Conservation (phyloP, 768 basidiomycete species). For the Rhizopogon vulgaris region DNA sequence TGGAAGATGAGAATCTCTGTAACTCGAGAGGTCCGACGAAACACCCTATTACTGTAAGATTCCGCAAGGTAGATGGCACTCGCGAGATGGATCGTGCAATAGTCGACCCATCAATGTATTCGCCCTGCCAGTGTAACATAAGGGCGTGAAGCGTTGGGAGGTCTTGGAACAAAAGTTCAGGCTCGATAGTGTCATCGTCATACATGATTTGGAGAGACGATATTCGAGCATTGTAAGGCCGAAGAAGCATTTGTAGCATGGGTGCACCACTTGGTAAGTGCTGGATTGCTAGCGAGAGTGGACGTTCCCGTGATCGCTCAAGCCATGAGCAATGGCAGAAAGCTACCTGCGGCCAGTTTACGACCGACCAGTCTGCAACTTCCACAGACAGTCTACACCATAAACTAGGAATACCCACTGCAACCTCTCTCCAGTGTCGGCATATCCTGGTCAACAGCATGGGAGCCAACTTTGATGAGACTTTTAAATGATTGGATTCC, state of each 20-base stretch:
- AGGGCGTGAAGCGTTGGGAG: constrained; percentile 15
- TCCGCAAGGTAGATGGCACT: neutral
- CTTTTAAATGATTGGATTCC: too few species aligned
- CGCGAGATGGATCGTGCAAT: neutral
- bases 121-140: constrained; percentile 7
- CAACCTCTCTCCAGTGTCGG: too few species aligned
- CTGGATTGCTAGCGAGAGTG: constrained; percentile 17
- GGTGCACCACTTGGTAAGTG: neutral
- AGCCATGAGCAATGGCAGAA: constrained; percentile 6
- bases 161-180: constrained; percentile 12
- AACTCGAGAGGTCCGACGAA: too few species aligned
- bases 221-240: constrained; percentile 11
- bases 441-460: too few species aligned
- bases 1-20: constrained; percentile 8
- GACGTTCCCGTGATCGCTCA: constrained; percentile 10
- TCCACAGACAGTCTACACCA: too few species aligned
- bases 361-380: too few species aligned
- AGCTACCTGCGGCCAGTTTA: too few species aligned
- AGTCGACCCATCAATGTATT: neutral
- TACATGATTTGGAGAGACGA: constrained; percentile 7
- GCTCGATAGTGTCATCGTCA: constrained; percentile 8
- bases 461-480: too few species aligned
- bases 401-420: too few species aligned
- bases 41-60: too few species aligned
- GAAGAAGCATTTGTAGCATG: constrained; percentile 4